Base-by-base conservation (phyloP, 768 basidiomycete genomes). In the Astraeus odoratus region DNA sequence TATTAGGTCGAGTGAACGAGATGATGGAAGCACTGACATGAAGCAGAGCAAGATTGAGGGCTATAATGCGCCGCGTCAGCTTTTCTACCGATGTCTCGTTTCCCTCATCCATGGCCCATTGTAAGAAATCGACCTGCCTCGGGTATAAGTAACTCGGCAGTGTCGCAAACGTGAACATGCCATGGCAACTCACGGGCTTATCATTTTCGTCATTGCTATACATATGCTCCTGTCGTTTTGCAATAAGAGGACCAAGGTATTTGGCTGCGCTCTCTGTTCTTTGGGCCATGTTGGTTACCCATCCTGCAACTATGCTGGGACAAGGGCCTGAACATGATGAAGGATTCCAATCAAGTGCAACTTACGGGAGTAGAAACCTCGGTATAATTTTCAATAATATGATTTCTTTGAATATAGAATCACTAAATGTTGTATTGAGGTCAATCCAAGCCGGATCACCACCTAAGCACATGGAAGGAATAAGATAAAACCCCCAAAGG, bases 11-110 rank as follows among this genome's bases (percentile, higher is more conserved):
- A 8, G 29, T 8, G 8, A 18, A n/a, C 8, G 39, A 2, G 3
- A n/a, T 3, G 10, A 29, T 3, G 8, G 4, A 19, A 3, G 35
- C 18, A 40, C 58, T 47, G 15, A 63, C 63, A 33, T 55, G 53
- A 16, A 59, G 37, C 0, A 23, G 15, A 7, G 37, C 37, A 3
- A 39, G 15, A 22, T 43, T 43, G 42, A 43, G 20, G 23, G 42
- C 25, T 15, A 43, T 34, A 10, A 43, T 43, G 18, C 42, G 27
- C 19, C 20, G 30, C 3, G 42, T 34, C 18, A 41, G 20, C 16
- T 23, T 15, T 13, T 20, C 13, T 18, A 19, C 26, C 12, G 37
- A 39, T 4, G 23, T 24, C 20, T 39, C 37, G 5, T 20, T 39
- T 39, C 37, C 37, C 23, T 39, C 37, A 39, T 39, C 37, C 8